Percentiles rank a stretch among this genome's conserved stretches.
Conservation (phyloP, 2,329 filamentous ascomycete species). For the Alternaria triticimaculans region DNA sequence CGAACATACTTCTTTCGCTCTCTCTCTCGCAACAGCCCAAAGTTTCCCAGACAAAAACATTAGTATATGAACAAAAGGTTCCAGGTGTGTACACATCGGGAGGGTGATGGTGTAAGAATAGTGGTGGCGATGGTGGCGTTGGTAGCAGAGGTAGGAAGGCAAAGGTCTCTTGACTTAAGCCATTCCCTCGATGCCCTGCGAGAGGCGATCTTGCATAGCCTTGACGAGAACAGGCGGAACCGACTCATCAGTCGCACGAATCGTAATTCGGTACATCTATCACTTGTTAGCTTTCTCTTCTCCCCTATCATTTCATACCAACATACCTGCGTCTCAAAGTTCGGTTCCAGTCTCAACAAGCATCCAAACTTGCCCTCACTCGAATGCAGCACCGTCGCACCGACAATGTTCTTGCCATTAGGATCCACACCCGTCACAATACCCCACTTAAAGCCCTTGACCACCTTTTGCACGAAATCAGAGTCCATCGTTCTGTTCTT, state of each 20-base stretch:
- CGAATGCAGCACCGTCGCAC: slow-evolving; percentile 84
- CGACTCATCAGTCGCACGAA: slow-evolving; percentile 89
- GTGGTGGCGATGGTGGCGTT: not conserved
- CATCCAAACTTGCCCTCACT: slow-evolving; percentile 91
- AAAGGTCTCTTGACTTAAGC: not conserved
- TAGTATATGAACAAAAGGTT: slow-evolving; percentile 9
- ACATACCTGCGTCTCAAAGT: slow-evolving; percentile 86
- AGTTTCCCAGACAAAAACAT: slow-evolving; percentile 4
- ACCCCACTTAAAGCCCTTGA: slow-evolving; percentile 90
- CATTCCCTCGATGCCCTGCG: slow-evolving; percentile 57
- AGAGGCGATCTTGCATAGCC: slow-evolving; percentile 84
- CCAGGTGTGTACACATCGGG: not conserved
- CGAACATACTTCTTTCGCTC: not conserved
- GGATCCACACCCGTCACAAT: slow-evolving; percentile 86
- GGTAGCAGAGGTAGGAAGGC: not conserved
- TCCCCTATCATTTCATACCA: not conserved
- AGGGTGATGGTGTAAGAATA: slow-evolving; percentile 2
- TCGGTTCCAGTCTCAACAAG: slow-evolving; percentile 90
- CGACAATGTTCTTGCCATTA: slow-evolving; percentile 92
- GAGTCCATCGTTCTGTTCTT: slow-evolving; percentile 71
- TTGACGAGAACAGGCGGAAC: slow-evolving; percentile 82
- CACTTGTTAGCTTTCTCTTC: slow-evolving; percentile 20
- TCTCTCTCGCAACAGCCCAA: not conserved
- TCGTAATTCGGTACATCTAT: slow-evolving; percentile 94
- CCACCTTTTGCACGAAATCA: slow-evolving; percentile 71